phyloP scores from a whole-genome alignment of 2,329 filamentous ascomycete genomes.

The Westerdykella aurantiaca region DNA sequence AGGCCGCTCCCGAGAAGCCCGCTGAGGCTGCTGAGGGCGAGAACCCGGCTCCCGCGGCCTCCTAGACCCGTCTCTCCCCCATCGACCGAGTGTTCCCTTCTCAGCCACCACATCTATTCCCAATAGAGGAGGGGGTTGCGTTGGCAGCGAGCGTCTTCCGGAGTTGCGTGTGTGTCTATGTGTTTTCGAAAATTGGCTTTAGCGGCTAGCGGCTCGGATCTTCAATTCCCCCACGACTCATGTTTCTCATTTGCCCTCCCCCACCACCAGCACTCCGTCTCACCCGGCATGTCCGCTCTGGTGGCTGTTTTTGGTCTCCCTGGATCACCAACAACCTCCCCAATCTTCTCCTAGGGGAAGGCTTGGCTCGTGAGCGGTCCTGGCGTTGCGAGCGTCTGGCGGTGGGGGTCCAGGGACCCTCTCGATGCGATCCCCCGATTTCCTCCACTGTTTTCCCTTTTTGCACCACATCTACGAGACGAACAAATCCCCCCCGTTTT shows the following conservation, averaged over 20 bases:
- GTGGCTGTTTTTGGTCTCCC: constrained; percentile 14
- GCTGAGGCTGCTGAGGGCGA: constrained; percentile 37
- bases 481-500: constrained; percentile 14
- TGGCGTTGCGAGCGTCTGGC: constrained; percentile 7
- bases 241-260: constrained; percentile 30
- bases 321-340: constrained; percentile 3
- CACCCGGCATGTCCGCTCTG: constrained; percentile 18
- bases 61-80: constrained; percentile 28
- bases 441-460: constrained; percentile 29
- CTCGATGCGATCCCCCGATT: constrained; percentile 29
- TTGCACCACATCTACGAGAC: constrained; percentile 18
- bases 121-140: constrained; percentile 30
- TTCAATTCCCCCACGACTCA: constrained; percentile 37
- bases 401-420: constrained; percentile 1
- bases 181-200: constrained; percentile 39
- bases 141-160: constrained; percentile 34
- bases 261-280: constrained; percentile 21
- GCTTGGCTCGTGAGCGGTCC: constrained; percentile 14
- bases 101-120: constrained; percentile 29
- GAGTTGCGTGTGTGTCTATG: constrained; percentile 34
- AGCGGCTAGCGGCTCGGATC: constrained; percentile 37
- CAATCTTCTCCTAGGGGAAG: constrained; percentile 23
- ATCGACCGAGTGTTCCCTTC: constrained; percentile 30
- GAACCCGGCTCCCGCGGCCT: constrained; percentile 26
- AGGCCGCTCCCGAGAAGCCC: constrained; percentile 47